Conservation (phyloP, 2,329 filamentous ascomycete genomes). For the Cladobotryum mycophilum region DNA sequence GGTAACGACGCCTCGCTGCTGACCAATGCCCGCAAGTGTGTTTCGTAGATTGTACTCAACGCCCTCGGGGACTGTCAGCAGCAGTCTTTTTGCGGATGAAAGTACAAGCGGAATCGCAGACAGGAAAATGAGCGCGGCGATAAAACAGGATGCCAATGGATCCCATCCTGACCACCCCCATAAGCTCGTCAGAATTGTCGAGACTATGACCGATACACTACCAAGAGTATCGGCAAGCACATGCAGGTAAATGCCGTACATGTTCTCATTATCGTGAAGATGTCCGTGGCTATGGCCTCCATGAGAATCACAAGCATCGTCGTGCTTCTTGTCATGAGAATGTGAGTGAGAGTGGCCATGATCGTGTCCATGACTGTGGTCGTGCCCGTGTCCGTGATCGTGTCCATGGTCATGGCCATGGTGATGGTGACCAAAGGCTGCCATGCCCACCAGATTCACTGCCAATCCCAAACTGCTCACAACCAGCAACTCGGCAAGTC, state of each 20-base stretch:
- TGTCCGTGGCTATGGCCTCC: constrained; percentile 24
- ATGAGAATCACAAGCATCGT: constrained; percentile 1
- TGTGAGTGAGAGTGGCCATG: background rate
- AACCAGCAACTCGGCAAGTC: constrained; percentile 78
- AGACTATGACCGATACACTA: constrained; percentile 88
- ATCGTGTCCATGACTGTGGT: constrained; percentile 22
- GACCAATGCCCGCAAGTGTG: constrained; percentile 74
- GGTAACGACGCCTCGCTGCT: constrained; percentile 74
- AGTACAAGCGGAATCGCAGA: constrained; percentile 84
- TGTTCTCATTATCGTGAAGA: constrained; percentile 86
- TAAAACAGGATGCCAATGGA: constrained; percentile 86
- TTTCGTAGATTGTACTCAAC: constrained; percentile 85
- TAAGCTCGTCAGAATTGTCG: constrained; percentile 79
- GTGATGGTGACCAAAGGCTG: constrained; percentile 67
- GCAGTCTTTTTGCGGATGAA: constrained; percentile 72
- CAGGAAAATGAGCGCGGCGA: constrained; percentile 87
- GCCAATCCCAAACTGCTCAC: constrained; percentile 81
- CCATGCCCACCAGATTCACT: constrained; percentile 89
- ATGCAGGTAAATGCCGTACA: constrained; percentile 94
- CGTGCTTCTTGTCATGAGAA: background rate
- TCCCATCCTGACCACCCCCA: constrained; percentile 93
- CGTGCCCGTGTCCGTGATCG: constrained; percentile 35
- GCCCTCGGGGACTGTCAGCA: constrained; percentile 78
- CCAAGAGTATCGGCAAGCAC: constrained; percentile 92
- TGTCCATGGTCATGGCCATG: constrained; percentile 36